Evolutionary conservation across 768 basidiomycete species (phyloP).

Genomic region (Sarcomyxa edulis): DNA sequence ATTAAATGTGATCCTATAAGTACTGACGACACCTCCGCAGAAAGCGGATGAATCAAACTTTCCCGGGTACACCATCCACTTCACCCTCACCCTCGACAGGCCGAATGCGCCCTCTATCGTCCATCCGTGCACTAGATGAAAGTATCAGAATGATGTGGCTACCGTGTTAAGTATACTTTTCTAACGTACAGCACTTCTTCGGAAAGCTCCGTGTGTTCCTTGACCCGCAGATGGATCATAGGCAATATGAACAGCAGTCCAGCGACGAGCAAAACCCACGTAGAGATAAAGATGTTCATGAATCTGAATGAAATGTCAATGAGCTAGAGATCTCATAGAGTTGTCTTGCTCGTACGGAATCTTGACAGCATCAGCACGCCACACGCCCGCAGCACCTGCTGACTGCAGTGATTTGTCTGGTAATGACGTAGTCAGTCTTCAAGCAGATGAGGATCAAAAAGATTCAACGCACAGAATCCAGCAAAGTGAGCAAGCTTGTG

Average conservation of each 20-base stretch:
- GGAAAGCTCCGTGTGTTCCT: constrained; percentile 34
- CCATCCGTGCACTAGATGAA: constrained; percentile 32
- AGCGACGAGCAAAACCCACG: constrained; percentile 45
- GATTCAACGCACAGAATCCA: constrained; percentile 65
- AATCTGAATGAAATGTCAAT: constrained; percentile 27
- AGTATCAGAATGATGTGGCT: neutral
- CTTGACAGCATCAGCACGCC: constrained; percentile 61
- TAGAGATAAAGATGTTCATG: constrained; percentile 53
- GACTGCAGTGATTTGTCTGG: constrained; percentile 71
- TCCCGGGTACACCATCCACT: neutral
- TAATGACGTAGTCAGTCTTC: neutral
- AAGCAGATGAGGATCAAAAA: neutral
- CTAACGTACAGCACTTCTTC: constrained; percentile 48
- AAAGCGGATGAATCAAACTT: too few species aligned
- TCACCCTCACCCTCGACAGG: neutral
- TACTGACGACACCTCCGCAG: too few species aligned
- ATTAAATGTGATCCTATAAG: too few species aligned
- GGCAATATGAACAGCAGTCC: constrained; percentile 47
- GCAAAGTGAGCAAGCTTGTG: constrained; percentile 74
- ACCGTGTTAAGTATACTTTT: neutral
- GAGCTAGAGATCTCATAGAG: neutral
- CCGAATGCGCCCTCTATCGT: constrained; percentile 31
- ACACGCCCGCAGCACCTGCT: constrained; percentile 67
- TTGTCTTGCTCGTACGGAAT: constrained; percentile 51
- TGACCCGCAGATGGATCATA: constrained; percentile 52